These are phyloP conservation scores for Limtongia smithiae DNA, from an alignment of 805 yeast genomes.

Conservation along the genomic window DNA sequence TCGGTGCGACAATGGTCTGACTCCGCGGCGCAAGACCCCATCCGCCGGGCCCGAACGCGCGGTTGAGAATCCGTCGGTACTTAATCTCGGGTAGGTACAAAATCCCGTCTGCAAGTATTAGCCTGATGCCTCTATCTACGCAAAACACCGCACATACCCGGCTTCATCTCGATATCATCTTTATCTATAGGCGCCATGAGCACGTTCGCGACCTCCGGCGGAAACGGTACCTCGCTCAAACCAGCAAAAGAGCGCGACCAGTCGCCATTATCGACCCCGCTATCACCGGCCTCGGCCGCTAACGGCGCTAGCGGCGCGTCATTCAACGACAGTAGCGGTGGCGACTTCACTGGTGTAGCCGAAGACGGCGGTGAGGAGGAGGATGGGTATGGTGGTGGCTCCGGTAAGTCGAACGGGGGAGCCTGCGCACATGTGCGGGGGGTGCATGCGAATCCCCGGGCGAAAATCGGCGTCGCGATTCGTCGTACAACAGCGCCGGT, in stretches of 20 bases:
- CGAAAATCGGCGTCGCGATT: too few species aligned
- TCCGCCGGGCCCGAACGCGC: constrained; percentile 97
- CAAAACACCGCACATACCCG: constrained; percentile 37
- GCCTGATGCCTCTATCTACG: not conserved
- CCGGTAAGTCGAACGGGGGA: constrained; percentile 6
- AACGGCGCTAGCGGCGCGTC: too few species aligned
- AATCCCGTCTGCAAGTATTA: constrained; percentile 66
- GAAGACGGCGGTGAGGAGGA: too few species aligned
- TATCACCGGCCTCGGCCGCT: not conserved
- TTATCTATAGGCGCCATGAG: constrained; percentile 60
- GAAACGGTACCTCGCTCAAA: constrained; percentile 73
- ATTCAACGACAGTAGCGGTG: not conserved
- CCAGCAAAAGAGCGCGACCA: constrained; percentile 92
- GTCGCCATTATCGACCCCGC: constrained; percentile 39
- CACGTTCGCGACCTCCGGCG: constrained; percentile 54
- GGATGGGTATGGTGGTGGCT: not conserved
- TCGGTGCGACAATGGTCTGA: constrained; percentile 71
- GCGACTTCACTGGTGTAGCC: not conserved
- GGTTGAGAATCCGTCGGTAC: constrained; percentile 81
- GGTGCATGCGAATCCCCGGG: too few species aligned
- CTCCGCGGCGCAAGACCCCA: constrained; percentile 98
- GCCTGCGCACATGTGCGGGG: too few species aligned
- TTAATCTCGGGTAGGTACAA: constrained; percentile 92
- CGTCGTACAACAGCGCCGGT: not conserved
- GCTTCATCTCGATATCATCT: constrained; percentile 86